These are phyloP conservation scores for Craterostigma plantagineum DNA, from an alignment of 257 asterid species.

Conservation along the genomic window DNA sequence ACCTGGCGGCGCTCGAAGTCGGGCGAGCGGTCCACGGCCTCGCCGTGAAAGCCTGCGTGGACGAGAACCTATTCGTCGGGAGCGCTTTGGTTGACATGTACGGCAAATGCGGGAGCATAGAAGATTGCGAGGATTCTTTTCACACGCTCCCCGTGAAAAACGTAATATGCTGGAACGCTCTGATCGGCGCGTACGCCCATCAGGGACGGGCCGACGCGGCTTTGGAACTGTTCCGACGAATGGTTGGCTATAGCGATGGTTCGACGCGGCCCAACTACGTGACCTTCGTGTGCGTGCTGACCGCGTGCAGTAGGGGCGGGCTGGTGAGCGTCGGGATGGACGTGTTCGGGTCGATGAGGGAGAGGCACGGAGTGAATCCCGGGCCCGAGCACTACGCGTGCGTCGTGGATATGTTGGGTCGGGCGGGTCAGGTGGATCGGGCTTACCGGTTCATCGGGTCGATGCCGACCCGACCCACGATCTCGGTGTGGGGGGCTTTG, in stretches of 20 bases:
- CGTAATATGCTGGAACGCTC: conserved; percentile 61
- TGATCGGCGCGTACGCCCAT: conserved; percentile 79
- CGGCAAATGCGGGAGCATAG: conserved; percentile 71
- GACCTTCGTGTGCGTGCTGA: conserved; percentile 54
- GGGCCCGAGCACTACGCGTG: conserved; percentile 84
- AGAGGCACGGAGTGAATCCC: conserved; percentile 37
- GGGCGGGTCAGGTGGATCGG: conserved; percentile 68
- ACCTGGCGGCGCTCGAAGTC: conserved; percentile 55
- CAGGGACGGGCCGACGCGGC: conserved; percentile 67
- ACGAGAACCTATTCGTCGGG: conserved; percentile 49
- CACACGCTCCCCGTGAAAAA: conserved; percentile 35
- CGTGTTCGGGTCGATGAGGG: conserved; percentile 45
- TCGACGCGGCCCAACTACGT: conserved; percentile 53
- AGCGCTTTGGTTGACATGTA: conserved; percentile 90
- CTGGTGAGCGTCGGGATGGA: conserved; percentile 46
- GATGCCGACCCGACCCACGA: conserved; percentile 55
- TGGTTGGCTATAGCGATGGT: conserved; percentile 16
- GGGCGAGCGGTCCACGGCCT: conserved; percentile 60
- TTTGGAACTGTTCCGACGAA: conserved; percentile 29
- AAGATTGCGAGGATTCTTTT: conserved; percentile 45
- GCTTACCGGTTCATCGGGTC: conserved; percentile 38
- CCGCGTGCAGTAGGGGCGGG: conserved; percentile 93
- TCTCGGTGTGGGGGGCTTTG: conserved; percentile 82
- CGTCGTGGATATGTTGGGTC: conserved; percentile 77
- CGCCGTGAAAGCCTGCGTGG: conserved; percentile 61